These are phyloP conservation scores for Rhododendron griersonianum DNA, from an alignment of 148 eudicot genomes.

Conservation along the genomic window DNA sequence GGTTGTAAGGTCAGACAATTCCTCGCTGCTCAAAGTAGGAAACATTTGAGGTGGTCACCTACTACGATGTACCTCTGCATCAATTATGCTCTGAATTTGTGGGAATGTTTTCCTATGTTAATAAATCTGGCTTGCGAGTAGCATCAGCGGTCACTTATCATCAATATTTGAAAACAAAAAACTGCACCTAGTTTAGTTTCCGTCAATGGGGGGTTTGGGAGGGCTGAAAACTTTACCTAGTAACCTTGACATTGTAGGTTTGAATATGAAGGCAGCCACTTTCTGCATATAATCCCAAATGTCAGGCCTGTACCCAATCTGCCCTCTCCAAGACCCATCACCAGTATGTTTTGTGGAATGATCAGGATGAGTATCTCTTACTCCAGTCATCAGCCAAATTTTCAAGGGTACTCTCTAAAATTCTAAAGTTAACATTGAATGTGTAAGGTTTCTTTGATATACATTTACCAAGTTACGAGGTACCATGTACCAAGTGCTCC, in stretches of 20 bases:
- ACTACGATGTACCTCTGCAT: not conserved
- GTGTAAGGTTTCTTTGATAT: not conserved
- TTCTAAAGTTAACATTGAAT: not conserved
- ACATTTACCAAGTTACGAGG: not conserved
- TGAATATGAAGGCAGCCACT: not conserved
- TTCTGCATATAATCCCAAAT: not conserved
- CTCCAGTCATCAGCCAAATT: not conserved
- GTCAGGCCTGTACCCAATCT: not conserved
- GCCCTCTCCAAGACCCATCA: not conserved
- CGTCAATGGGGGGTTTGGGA: not conserved
- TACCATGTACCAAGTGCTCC: not conserved
- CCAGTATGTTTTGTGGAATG: not conserved
- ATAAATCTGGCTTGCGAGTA: not conserved
- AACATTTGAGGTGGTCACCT: not conserved
- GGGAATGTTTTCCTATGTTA: not conserved
- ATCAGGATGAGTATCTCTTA: not conserved
- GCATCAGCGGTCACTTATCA: not conserved
- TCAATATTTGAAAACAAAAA: not conserved
- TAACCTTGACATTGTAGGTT: not conserved
- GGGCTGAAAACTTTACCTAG: not conserved
- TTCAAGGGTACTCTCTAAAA: not conserved
- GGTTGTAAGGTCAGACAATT: slow-evolving; percentile 70
- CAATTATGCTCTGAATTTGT: not conserved
- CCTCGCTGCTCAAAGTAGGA: not conserved
- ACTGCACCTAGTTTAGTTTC: not conserved